Evolutionary conservation across 139 green algal species (phyloP).

Genomic region (Chlorella sp.): DNA sequence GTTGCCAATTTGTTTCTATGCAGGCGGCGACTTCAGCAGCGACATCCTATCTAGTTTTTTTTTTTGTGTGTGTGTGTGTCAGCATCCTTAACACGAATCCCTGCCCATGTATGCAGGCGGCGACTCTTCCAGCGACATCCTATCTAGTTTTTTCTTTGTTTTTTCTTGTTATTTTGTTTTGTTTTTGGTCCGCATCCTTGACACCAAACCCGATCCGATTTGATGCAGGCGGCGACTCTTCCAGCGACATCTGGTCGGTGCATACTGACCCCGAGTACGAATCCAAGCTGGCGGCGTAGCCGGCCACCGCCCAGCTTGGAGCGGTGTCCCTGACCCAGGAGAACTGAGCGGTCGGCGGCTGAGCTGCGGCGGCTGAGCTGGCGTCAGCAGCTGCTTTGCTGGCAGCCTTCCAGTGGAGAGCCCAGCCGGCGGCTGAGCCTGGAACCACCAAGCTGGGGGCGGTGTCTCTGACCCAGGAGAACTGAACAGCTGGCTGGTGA

Average conservation of each 20-base stretch:
- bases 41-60: not conserved
- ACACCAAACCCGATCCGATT: too few relatives aligned
- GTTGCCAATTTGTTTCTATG: not conserved
- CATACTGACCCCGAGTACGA: conserved; percentile 21
- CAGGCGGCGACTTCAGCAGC: not conserved
- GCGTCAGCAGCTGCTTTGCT: too few relatives aligned
- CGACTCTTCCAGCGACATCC: not conserved
- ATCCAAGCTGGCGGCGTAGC: not conserved
- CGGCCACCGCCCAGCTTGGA: not conserved
- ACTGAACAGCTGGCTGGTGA: too few relatives aligned
- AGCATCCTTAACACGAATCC: not conserved
- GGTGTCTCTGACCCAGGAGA: too few relatives aligned
- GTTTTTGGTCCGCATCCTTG: too few relatives aligned
- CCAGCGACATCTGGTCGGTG: conserved; percentile 67
- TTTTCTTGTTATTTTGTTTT: not conserved
- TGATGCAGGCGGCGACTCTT: conserved; percentile 59
- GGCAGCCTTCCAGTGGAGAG: too few relatives aligned
- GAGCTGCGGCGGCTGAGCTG: too few relatives aligned
- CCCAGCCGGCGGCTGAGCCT: too few relatives aligned
- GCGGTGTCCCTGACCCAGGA: too few relatives aligned
- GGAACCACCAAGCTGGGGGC: too few relatives aligned
- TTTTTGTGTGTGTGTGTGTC: not conserved
- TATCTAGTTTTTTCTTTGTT: not conserved
- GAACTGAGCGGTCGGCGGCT: too few relatives aligned
- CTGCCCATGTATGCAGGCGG: not conserved